Evolutionary conservation across 1,139 yeast genomes (phyloP), one percentile per base, ranked within the genome.

Genomic region (Candida anutae): DNA sequence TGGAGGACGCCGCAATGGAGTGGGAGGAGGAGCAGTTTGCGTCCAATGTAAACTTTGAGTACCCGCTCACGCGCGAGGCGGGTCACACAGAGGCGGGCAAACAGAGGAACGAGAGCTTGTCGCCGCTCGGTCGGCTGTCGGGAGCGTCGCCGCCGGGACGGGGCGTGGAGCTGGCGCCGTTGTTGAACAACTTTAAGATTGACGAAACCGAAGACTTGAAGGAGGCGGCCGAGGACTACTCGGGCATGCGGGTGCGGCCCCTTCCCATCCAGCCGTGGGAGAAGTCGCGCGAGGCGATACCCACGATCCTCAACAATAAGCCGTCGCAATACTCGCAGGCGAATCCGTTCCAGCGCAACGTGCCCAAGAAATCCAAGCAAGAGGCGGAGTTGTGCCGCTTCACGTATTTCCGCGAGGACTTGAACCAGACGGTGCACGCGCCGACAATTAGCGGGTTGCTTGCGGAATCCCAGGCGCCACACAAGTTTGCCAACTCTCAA

Each of bases 391-490:
- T 49, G n/a, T 60, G 61, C 34, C 42, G 98, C 36, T 90, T 83
- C 57, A 85, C 97, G 0, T 90, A 88, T 48, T 90, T 90, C 53
- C 66, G 97, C 39, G 95, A 88, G 40, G 95, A 87, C 45, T 58
- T 90, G 40, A 83, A 80, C 13, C 75, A 85, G 11, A 90, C 98
- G 0, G 75, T 90, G 11, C 97, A 90, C 52, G 76, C 96, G 0
- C 90, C 95, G 1, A 78, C 82, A 4, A 76, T 90, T 20, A 78
- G 94, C 10, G 97, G 96, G 0, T 59, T 88, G 19, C 50, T 85
- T 22, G 30, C 34, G 5, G 34, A 27, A 11, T 23, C 20, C 12
- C 25, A 27, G 13, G 32, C 24, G 10, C 13, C 23, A 8, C 8
- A 6, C 13, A 21, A 12, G 6, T 8, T 8, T 12, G 11, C 6